Conservation (phyloP, 2,329 filamentous ascomycete species). For the Nothophaeocryptopus gaeumannii region DNA sequence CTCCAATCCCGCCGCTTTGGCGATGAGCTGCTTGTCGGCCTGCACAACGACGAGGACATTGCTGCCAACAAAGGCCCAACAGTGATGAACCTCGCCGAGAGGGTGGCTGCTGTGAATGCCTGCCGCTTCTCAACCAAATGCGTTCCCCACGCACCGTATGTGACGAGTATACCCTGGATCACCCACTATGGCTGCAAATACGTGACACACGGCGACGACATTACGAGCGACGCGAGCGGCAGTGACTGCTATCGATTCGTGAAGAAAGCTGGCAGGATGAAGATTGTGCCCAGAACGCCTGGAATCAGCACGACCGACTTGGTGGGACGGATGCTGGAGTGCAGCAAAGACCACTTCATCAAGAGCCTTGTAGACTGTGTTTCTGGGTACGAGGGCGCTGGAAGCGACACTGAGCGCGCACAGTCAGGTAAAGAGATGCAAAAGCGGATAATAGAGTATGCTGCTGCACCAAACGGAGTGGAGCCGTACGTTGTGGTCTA, state of each 20-base stretch:
- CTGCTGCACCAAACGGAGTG: conserved; percentile 78
- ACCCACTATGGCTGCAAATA: conserved; percentile 92
- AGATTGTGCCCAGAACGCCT: conserved; percentile 93
- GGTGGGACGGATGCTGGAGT: conserved; percentile 95
- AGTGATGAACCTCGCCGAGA: conserved; percentile 90
- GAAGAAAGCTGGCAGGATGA: conserved; percentile 89
- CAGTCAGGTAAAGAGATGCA: conserved; percentile 66
- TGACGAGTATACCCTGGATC: conserved; percentile 91
- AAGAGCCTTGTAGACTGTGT: conserved; percentile 52
- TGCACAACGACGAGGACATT: conserved; percentile 95
- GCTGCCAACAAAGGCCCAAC: conserved; percentile 96
- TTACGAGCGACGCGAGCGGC: conserved; percentile 88
- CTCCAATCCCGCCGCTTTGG: conserved; percentile 92
- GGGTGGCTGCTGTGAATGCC: conserved; percentile 87
- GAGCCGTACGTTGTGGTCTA: conserved; percentile 79
- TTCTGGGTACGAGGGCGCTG: conserved; percentile 56
- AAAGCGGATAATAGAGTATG: conserved; percentile 78
- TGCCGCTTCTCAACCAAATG: conserved; percentile 91
- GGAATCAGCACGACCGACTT: conserved; percentile 96
- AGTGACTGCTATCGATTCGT: conserved; percentile 98
- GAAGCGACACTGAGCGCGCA: conserved; percentile 64
- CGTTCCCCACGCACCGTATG: conserved; percentile 84
- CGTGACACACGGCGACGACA: conserved; percentile 95
- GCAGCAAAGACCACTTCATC: conserved; percentile 92
- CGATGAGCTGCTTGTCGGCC: conserved; percentile 81